Percentiles rank a stretch among this genome's conserved stretches.
Evolutionary conservation across 805 yeast genomes (phyloP).

Genomic region (Wickerhamomyces sydowiorum): DNA sequence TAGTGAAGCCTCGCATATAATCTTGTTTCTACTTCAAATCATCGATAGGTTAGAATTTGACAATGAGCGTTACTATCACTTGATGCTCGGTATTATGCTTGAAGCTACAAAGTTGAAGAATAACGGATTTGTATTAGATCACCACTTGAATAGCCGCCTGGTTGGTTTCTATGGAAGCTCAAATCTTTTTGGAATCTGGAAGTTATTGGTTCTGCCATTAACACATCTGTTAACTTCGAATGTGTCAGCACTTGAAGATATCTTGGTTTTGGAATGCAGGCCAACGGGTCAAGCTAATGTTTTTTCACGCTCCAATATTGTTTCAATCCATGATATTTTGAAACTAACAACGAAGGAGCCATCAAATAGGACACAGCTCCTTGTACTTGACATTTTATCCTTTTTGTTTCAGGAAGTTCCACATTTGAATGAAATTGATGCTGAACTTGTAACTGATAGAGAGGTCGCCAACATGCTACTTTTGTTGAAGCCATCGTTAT

Average conservation of each 20-base stretch:
- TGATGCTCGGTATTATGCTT: no score
- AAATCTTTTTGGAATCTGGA: not conserved
- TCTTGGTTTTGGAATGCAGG: not conserved
- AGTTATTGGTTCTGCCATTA: not conserved
- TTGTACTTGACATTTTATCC: not conserved
- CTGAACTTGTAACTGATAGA: not conserved
- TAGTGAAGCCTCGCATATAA: conserved; percentile 23
- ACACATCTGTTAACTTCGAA: not conserved
- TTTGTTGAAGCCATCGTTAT: not conserved
- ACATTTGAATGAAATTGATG: not conserved
- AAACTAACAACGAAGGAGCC: not conserved
- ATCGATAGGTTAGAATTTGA: no score
- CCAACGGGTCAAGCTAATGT: not conserved
- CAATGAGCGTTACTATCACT: no score
- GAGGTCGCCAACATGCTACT: not conserved
- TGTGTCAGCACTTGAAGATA: not conserved
- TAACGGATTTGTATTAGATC: no score
- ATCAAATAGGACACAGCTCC: not conserved
- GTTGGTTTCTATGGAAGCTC: not conserved
- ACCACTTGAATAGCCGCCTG: no score
- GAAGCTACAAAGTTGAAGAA: no score
- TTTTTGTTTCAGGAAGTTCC: not conserved
- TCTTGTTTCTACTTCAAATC: no score
- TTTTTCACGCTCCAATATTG: not conserved
- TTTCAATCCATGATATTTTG: not conserved